A percentile compares a stretch with the other conserved stretches of the same genome.
These are phyloP conservation scores for Parietichytrium sp. DNA, from an alignment of 108 stramenopile genomes.

Conservation along the genomic window DNA sequence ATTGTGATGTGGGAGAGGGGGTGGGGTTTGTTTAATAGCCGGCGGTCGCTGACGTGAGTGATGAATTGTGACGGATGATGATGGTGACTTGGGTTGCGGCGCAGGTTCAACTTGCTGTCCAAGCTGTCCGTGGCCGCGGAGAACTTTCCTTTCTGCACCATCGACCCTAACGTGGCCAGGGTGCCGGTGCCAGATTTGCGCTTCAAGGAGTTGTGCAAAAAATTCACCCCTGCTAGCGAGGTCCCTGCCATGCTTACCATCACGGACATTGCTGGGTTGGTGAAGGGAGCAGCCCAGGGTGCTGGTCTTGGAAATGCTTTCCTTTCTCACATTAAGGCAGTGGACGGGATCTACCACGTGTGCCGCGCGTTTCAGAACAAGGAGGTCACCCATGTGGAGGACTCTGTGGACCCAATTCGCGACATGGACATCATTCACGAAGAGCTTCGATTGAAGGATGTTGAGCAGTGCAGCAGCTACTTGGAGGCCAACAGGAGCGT, in stretches of 20 bases:
- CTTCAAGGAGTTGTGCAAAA: constrained; percentile 87
- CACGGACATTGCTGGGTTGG: constrained; percentile 98
- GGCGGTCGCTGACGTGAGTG: neutral
- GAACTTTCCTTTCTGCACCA: constrained; percentile 93
- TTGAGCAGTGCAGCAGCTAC: constrained; percentile 66
- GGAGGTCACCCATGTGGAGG: constrained; percentile 98
- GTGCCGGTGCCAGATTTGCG: constrained; percentile 94
- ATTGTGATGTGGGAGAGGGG: neutral
- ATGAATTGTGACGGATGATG: constrained; percentile 41
- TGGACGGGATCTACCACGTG: constrained; percentile 95
- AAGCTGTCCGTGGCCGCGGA: constrained; percentile 57
- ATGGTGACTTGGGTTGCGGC: no score
- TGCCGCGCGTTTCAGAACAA: constrained; percentile 85
- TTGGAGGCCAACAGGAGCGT: constrained; percentile 55
- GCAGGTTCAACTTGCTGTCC: constrained; percentile 62
- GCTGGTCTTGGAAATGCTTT: constrained; percentile 99
- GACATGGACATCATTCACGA: constrained; percentile 96
- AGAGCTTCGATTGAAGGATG: constrained; percentile 91
- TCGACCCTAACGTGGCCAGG: constrained; percentile 95
- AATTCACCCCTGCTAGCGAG: constrained; percentile 69
- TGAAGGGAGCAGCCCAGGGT: constrained; percentile 93
- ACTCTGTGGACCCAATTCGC: constrained; percentile 94
- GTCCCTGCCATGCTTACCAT: constrained; percentile 91
- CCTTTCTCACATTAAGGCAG: constrained; percentile 91
- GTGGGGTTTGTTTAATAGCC: neutral